Evolutionary conservation across 2,329 filamentous ascomycete genomes (phyloP).

Genomic region (Xylariaceae sp.): DNA sequence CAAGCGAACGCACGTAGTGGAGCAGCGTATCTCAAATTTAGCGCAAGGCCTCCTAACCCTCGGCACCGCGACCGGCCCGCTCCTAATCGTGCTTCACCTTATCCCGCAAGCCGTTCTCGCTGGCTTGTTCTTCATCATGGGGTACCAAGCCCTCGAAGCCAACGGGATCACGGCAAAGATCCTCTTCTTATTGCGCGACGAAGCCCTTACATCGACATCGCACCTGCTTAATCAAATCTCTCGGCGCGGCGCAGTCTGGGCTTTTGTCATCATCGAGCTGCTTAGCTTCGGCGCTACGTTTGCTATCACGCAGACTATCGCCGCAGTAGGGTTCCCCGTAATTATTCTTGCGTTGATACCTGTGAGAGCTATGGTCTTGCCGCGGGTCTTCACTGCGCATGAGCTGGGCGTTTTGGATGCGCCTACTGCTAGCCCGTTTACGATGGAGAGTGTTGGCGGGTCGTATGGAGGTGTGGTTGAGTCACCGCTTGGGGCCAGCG

Average conservation of each 20-base stretch:
- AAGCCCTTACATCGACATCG: conserved; percentile 52
- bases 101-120: conserved; percentile 78
- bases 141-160: conserved; percentile 68
- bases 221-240: conserved; percentile 59
- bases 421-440: conserved; percentile 71
- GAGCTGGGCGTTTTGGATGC: conserved; percentile 64
- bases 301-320: conserved; percentile 78
- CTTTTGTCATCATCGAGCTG: conserved; percentile 65
- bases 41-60: conserved; percentile 74
- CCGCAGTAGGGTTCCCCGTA: conserved; percentile 75
- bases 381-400: conserved; percentile 53
- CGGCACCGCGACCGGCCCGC: conserved; percentile 72
- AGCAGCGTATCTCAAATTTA: conserved; percentile 76
- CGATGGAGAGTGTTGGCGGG: conserved; percentile 71
- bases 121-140: conserved; percentile 83
- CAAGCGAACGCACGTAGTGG: conserved; percentile 61
- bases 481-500: no score
- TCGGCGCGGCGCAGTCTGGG: conserved; percentile 65
- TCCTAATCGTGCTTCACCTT: conserved; percentile 69
- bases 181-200: conserved; percentile 65
- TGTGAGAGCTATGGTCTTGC: conserved; percentile 59
- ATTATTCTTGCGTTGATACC: conserved; percentile 69
- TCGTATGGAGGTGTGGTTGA: conserved; percentile 43
- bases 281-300: conserved; percentile 73
- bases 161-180: conserved; percentile 77